These are phyloP conservation scores for Scedosporium boydii DNA, from an alignment of 2,329 filamentous ascomycete genomes.

Conservation along the genomic window DNA sequence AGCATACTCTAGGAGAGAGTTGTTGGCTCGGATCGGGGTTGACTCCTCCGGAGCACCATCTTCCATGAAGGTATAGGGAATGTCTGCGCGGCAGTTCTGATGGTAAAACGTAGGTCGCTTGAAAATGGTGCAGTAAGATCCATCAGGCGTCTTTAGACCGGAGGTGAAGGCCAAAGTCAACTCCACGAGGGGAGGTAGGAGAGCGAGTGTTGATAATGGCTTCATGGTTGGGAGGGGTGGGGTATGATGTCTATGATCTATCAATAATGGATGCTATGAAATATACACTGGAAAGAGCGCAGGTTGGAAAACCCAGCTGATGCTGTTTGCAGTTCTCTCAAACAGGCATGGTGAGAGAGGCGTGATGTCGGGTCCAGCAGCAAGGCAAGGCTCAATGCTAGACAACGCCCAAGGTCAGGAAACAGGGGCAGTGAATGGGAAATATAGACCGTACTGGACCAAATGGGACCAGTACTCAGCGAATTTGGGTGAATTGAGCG, in stretches of 20 bases:
- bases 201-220: not conserved
- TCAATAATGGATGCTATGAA: not conserved
- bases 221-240: not conserved
- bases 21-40: not conserved
- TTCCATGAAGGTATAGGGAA: constrained; percentile 9
- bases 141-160: not conserved
- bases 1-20: constrained; percentile 34
- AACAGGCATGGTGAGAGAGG: not conserved
- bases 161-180: not conserved
- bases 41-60: not conserved
- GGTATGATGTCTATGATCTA: not conserved
- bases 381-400: not conserved
- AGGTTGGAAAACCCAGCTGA: not conserved
- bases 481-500: no score
- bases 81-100: constrained; percentile 5
- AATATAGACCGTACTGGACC: no score
- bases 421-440: no score
- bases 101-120: constrained; percentile 6
- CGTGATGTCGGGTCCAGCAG: not conserved
- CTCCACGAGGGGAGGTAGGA: not conserved
- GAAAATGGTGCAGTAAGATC: constrained; percentile 10
- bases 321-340: no score
- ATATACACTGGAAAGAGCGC: not conserved
- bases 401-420: no score
- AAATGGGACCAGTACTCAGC: no score